Evolutionary conservation across 2,329 filamentous ascomycete genomes (phyloP), one percentile per base, ranked within the genome.

Genomic region (Fusarium albosuccineum): DNA sequence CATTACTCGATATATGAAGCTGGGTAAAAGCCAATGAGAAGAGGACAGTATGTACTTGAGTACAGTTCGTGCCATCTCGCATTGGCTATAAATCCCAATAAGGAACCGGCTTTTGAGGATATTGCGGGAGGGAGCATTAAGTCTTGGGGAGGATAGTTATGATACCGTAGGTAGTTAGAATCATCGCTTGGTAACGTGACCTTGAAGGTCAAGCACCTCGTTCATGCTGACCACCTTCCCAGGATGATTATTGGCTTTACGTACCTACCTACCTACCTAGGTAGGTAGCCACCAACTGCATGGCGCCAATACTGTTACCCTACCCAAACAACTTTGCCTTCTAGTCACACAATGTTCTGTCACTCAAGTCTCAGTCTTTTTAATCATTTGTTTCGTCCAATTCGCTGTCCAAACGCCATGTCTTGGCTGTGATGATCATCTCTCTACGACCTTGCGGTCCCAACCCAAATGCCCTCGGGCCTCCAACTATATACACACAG

Each of bases 401-500:
- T 64, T 70, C 57, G 61, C 48, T 63, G 63, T 73, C 62, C 61
- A 64, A 72, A 62, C 54, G 50, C 70, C 69, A 71, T 63, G 42
- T 57, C 44, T 58, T 62, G 59, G 44, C 44, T 57, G 57, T 68
- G 56, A 56, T 70, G 44, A 56, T 69, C 41, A 61, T 62, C 40
- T 39, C 60, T 70, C 68, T 63, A 65, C 50, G 61, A 57, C 67
- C 63, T 60, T 62, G 56, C 50, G 61, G 57, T 64, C 65, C 57
- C 52, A 62, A 66, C 63, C 57, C 52, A 62, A 66, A 70, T 62
- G 69, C 66, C 63, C 58, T 54, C 62, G 37, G 60, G 55, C 59
- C 46, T 50, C 39, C 61, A 67, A 71, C 52, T 74, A 74, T 74
- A 70, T 74, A 74, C 72, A 70, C 48, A 59, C 61, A 67, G 69